Conservation (phyloP, 352 stramenopile species). For the Blastocystis sp. region DNA sequence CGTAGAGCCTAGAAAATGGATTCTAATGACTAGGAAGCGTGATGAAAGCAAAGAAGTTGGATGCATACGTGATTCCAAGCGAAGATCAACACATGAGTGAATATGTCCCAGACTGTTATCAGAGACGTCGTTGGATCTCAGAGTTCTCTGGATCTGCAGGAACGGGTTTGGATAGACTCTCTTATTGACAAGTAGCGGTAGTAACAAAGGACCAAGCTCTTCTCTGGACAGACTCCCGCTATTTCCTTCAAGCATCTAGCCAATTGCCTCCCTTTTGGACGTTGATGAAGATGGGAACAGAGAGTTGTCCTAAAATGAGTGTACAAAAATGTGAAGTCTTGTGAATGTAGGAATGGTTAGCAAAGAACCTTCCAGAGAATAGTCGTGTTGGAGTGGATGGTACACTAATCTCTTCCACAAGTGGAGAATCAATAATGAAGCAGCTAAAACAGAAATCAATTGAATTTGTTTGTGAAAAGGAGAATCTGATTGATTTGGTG, state of each 20-base stretch:
- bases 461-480: constrained; percentile 11
- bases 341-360: constrained; percentile 82
- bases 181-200: constrained; percentile 71
- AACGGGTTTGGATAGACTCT: constrained; percentile 76
- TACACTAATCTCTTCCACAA: neutral
- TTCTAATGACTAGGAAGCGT: constrained; percentile 9
- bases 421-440: neutral
- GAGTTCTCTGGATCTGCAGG: constrained; percentile 94
- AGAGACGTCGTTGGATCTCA: constrained; percentile 88
- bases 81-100: constrained; percentile 96
- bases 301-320: constrained; percentile 12
- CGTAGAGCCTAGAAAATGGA: neutral
- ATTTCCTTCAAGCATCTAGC: constrained; percentile 92
- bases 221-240: constrained; percentile 96
- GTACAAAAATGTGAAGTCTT: neutral
- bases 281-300: constrained; percentile 87
- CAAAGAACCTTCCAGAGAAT: constrained; percentile 75
- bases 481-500: constrained; percentile 54
- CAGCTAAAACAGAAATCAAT: neutral
- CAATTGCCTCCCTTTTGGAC: constrained; percentile 87
- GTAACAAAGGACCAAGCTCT: constrained; percentile 82
- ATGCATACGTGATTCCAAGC: constrained; percentile 88
- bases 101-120: constrained; percentile 92
- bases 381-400: constrained; percentile 87
- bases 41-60: constrained; percentile 71